Base-by-base conservation (phyloP, 2,329 filamentous ascomycete genomes). In the Sporothrix pseudoabietina region DNA sequence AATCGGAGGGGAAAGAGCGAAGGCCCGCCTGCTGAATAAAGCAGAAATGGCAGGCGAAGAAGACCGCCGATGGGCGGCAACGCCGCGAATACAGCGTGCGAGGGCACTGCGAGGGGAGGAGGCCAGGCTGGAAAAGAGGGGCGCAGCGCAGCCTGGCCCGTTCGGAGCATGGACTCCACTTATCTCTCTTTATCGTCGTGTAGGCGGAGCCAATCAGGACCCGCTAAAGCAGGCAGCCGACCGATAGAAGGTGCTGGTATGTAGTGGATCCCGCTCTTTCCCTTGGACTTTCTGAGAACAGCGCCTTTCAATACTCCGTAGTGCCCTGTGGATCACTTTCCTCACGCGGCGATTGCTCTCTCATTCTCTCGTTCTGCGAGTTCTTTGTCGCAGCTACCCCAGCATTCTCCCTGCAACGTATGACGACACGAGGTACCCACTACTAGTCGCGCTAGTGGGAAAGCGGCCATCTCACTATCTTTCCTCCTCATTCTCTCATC, bases 241-340 rank as follows among this genome's bases (percentile, higher is more conserved):
- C 63, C 35, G 52, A 63, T 76, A 70, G 75, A 74, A 75, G 72
- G 69, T 73, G 59, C 75, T 47, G 71, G 75, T 35, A 73, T n/a
- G 22, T 63, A 59, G 72, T 74, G 72, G 72, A 65, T 52, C 54
- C 69, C 30, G 19, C 66, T 12, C 30, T 41, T 26, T 54, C 32
- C 14, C 35, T 35, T 35, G 4, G 35, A 35, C 35, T 35, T 59
- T 59, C 55, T 59, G 55, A 32, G 55, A 49, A 49, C 44, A 49
- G 12, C 55, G 55, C 55, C 55, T 19, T 19, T 35, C 35, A 35
- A 35, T 35, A 35, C 35, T 26, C 26, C 41, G 14, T 41, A 39
- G 19, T 16, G 39, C 61, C 7, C 16, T 54, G 68, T 74, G 70
- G 72, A 73, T 75, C 71, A 74, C 66, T 52, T 52, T 32, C 71